A percentile compares a stretch with the other conserved stretches of the same genome.
phyloP scores from a whole-genome alignment of 108 stramenopile genomes.

The Fistulifera solaris region DNA sequence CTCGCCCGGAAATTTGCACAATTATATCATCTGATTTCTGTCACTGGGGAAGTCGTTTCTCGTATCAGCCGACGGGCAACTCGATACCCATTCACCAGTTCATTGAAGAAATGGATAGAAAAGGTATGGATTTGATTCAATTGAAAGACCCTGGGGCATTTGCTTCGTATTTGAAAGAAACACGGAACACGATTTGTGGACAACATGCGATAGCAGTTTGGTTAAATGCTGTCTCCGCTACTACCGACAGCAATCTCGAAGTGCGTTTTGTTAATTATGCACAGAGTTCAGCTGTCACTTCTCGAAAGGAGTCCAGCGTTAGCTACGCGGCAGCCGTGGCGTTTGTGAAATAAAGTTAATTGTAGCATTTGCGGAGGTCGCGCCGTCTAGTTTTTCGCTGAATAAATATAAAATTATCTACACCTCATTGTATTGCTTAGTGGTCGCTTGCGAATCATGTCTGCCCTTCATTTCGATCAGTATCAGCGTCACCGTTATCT shows the following conservation, averaged over 20 bases:
- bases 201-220: constrained; percentile 72
- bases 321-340: constrained; percentile 83
- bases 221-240: constrained; percentile 38
- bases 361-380: neutral
- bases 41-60: constrained; percentile 57
- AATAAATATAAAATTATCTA: too few relatives aligned
- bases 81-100: constrained; percentile 28
- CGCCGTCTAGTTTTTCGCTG: too few relatives aligned
- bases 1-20: constrained; percentile 38
- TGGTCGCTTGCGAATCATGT: too few relatives aligned
- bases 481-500: too few relatives aligned
- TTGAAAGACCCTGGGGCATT: constrained; percentile 75
- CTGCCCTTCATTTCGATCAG: too few relatives aligned
- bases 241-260: constrained; percentile 20
- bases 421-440: too few relatives aligned
- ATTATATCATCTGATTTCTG: constrained; percentile 77
- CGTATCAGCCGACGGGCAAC: constrained; percentile 14
- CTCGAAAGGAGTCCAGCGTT: constrained; percentile 59
- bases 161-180: constrained; percentile 67
- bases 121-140: constrained; percentile 68
- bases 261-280: constrained; percentile 77
- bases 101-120: constrained; percentile 63
- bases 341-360: too few relatives aligned
- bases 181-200: constrained; percentile 79
- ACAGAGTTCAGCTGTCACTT: constrained; percentile 46